Conservation (phyloP, 805 yeast genomes). For the Cephaloascus fragrans region DNA sequence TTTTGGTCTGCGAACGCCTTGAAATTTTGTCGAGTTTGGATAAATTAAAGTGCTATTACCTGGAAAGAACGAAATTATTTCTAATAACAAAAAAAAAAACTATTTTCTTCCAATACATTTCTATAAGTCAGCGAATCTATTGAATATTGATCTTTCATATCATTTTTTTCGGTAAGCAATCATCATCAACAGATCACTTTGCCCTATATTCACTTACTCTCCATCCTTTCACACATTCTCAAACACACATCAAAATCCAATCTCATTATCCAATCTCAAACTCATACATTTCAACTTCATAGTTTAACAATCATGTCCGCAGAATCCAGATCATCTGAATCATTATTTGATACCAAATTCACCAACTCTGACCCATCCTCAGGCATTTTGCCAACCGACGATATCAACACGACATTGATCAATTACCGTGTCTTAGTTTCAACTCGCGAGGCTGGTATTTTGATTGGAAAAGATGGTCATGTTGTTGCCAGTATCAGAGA, state of each 20-base stretch:
- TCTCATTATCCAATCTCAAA: background rate
- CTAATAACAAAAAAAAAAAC: too few species aligned
- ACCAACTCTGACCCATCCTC: background rate
- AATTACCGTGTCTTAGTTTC: conserved; percentile 56
- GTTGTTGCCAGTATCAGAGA: conserved; percentile 71
- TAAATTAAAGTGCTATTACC: background rate
- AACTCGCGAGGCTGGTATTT: conserved; percentile 81
- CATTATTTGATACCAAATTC: background rate
- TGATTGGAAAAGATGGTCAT: conserved; percentile 78
- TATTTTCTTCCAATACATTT: background rate
- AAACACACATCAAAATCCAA: too few species aligned
- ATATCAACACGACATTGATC: conserved; percentile 13
- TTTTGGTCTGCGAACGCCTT: background rate
- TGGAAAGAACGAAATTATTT: background rate
- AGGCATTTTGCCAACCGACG: background rate
- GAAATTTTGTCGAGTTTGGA: background rate
- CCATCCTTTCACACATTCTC: too few species aligned
- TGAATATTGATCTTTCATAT: too few species aligned
- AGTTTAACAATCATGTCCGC: background rate
- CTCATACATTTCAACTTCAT: background rate
- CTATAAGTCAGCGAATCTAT: background rate
- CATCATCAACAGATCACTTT: background rate
- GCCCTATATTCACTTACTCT: background rate
- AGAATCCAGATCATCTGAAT: background rate
- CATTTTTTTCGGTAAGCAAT: background rate